Evolutionary conservation across 768 basidiomycete species (phyloP).

Genomic region (Tubosaeta brunneosetosa): DNA sequence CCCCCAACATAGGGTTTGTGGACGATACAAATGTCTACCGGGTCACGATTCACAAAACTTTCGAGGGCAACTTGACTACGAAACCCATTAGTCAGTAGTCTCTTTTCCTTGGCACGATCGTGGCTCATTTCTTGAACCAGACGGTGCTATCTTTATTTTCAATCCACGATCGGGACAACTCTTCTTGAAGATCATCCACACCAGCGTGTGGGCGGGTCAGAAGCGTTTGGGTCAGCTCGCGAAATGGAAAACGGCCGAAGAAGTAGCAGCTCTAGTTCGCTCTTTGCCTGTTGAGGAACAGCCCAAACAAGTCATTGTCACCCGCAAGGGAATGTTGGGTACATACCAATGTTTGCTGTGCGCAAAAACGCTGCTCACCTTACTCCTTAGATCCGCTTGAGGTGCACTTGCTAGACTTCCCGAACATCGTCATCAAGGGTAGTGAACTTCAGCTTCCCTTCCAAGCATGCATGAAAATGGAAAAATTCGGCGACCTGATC

Average conservation of each 20-base stretch:
- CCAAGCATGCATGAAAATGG: slow-evolving; percentile 99
- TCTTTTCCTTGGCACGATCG: background rate
- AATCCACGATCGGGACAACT: slow-evolving; percentile 98
- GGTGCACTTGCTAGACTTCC: slow-evolving; percentile 98
- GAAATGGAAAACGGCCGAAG: slow-evolving; percentile 99
- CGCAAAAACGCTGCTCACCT: slow-evolving; percentile 2
- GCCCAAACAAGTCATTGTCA: slow-evolving; percentile 99
- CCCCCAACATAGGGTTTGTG: slow-evolving; percentile 74
- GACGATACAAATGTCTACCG: slow-evolving; percentile 99
- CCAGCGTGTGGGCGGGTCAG: slow-evolving; percentile 99
- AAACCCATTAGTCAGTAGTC: slow-evolving; percentile 83
- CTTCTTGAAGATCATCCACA: slow-evolving; percentile 99
- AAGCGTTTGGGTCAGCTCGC: slow-evolving; percentile 99
- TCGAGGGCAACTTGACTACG: slow-evolving; percentile 99
- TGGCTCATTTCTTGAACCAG: slow-evolving; percentile 31
- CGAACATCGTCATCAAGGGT: slow-evolving; percentile 99
- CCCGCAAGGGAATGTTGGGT: slow-evolving; percentile 99
- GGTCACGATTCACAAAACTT: slow-evolving; percentile 98
- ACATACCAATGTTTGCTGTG: slow-evolving; percentile 15
- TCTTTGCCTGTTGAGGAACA: slow-evolving; percentile 99
- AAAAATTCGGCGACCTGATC: slow-evolving; percentile 98
- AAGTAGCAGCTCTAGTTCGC: slow-evolving; percentile 96
- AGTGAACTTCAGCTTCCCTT: slow-evolving; percentile 97
- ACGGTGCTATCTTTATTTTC: slow-evolving; percentile 98
- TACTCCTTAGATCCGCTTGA: slow-evolving; percentile 72